Conservation (phyloP, 2,329 filamentous ascomycete species). For the Diaporthe citrichinensis region DNA sequence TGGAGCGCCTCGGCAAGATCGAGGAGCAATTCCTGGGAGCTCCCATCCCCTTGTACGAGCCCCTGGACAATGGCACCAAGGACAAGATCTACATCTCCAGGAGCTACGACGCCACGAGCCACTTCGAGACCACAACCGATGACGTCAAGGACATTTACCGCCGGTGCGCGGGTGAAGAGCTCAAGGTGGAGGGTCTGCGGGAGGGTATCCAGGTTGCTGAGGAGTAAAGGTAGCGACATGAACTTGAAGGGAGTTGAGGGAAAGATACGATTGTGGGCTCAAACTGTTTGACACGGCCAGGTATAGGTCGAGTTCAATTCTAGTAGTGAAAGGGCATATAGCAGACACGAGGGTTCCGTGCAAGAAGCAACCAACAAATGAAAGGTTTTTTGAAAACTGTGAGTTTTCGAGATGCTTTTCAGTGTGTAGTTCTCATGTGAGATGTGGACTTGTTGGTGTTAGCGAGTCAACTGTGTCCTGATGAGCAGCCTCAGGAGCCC, state of each 20-base stretch:
- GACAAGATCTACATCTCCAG: conserved; percentile 98
- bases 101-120: conserved; percentile 97
- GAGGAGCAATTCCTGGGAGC: conserved; percentile 97
- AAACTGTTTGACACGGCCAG: conserved; percentile 22
- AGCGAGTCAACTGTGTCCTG: background rate
- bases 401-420: background rate
- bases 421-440: background rate
- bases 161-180: conserved; percentile 85
- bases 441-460: background rate
- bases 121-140: conserved; percentile 94
- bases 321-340: conserved; percentile 22
- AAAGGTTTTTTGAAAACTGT: conserved; percentile 29
- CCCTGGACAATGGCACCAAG: conserved; percentile 82
- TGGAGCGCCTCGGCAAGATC: conserved; percentile 91
- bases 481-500: background rate
- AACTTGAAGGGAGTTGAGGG: background rate
- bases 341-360: background rate
- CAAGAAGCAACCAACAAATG: conserved; percentile 26
- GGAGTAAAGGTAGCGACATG: conserved; percentile 61
- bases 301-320: conserved; percentile 13
- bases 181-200: conserved; percentile 89
- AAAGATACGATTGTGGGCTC: background rate
- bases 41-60: conserved; percentile 95
- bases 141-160: conserved; percentile 96
- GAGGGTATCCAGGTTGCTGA: conserved; percentile 83